Evolutionary conservation across 2,329 filamentous ascomycete species (phyloP).

Genomic region (Microascus cirrosus): DNA sequence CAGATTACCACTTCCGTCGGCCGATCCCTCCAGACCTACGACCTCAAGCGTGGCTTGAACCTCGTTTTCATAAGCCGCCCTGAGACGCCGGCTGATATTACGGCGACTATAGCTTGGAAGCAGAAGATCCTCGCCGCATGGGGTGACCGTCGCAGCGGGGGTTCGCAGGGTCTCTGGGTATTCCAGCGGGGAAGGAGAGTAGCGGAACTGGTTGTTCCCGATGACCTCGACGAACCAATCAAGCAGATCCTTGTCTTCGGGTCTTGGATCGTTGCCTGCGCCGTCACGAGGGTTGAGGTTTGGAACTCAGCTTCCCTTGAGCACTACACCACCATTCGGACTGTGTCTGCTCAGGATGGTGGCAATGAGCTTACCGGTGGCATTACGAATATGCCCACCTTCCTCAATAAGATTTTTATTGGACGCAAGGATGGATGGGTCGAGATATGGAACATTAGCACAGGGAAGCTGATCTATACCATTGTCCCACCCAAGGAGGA

Average conservation of each 20-base stretch:
- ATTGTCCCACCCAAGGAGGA: slow-evolving; percentile 64
- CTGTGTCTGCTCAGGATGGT: slow-evolving; percentile 41
- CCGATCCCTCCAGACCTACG: slow-evolving; percentile 86
- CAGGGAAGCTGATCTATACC: slow-evolving; percentile 82
- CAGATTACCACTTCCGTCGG: slow-evolving; percentile 96
- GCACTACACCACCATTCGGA: slow-evolving; percentile 78
- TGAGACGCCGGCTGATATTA: slow-evolving; percentile 76
- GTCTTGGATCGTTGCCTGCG: slow-evolving; percentile 79
- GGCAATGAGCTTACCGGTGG: slow-evolving; percentile 64
- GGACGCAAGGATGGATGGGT: slow-evolving; percentile 80
- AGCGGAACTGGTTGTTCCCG: slow-evolving; percentile 59
- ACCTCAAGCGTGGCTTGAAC: slow-evolving; percentile 79
- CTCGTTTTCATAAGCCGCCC: slow-evolving; percentile 89
- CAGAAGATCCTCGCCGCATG: slow-evolving; percentile 83
- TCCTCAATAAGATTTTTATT: slow-evolving; percentile 89
- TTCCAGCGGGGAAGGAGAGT: slow-evolving; percentile 86
- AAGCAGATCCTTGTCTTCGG: slow-evolving; percentile 74
- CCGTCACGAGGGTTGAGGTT: slow-evolving; percentile 66
- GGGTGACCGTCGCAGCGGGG: slow-evolving; percentile 48
- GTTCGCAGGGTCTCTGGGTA: slow-evolving; percentile 67
- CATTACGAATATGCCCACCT: slow-evolving; percentile 83
- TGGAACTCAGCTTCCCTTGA: slow-evolving; percentile 79
- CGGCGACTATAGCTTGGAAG: slow-evolving; percentile 79
- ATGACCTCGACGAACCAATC: slow-evolving; percentile 58
- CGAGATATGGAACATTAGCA: slow-evolving; percentile 96